phyloP scores from a whole-genome alignment of 768 basidiomycete species.

The Termitomyces sp. region DNA sequence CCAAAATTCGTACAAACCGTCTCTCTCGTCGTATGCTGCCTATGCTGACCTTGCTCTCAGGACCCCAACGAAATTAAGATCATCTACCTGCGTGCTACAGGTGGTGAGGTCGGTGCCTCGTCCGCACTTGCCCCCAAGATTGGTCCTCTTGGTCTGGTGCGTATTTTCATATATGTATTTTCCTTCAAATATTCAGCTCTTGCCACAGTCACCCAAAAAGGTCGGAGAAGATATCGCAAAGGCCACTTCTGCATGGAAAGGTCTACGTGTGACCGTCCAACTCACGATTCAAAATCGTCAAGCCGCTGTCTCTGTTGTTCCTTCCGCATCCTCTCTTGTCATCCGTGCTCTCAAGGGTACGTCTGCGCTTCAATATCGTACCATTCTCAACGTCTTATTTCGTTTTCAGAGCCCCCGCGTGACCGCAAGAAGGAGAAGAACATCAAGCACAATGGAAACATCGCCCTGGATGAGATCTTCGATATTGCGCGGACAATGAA shows the following conservation, averaged over 20 bases:
- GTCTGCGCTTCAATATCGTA: slow-evolving; percentile 21
- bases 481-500: slow-evolving; percentile 97
- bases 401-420: slow-evolving; percentile 82
- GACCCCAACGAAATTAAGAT: slow-evolving; percentile 99
- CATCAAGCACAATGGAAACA: slow-evolving; percentile 97
- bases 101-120: slow-evolving; percentile 99
- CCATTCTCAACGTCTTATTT: neutral
- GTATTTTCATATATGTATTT: slow-evolving; percentile 25
- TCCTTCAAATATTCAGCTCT: slow-evolving; percentile 18
- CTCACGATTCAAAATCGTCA: slow-evolving; percentile 99
- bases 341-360: slow-evolving; percentile 96
- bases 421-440: slow-evolving; percentile 99
- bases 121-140: slow-evolving; percentile 99
- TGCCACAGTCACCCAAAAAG: slow-evolving; percentile 92
- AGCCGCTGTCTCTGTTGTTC: slow-evolving; percentile 94
- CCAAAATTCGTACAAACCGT: slow-evolving; percentile 65
- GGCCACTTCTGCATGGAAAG: slow-evolving; percentile 97
- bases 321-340: slow-evolving; percentile 95
- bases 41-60: slow-evolving; percentile 32
- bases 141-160: slow-evolving; percentile 97
- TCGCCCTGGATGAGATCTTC: slow-evolving; percentile 89
- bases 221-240: slow-evolving; percentile 99
- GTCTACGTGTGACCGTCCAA: slow-evolving; percentile 98
- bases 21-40: neutral
- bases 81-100: slow-evolving; percentile 97